phyloP scores from a whole-genome alignment of 768 basidiomycete species.

The Amanita polypyramis region DNA sequence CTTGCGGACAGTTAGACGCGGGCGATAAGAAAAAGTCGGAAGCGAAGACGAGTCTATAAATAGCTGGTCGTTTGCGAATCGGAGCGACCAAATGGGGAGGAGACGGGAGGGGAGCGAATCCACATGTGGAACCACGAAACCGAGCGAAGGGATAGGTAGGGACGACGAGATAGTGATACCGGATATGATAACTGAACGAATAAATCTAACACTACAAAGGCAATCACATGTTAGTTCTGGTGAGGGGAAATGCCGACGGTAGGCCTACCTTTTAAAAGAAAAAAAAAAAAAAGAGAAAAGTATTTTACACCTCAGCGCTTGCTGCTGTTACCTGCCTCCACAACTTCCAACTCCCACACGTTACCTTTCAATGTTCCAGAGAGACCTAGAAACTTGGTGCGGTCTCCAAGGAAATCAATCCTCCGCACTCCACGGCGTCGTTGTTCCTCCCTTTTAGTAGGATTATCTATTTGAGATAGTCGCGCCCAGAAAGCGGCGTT shows the following conservation, averaged over 20 bases:
- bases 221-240: neutral
- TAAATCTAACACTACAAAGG: slow-evolving; percentile 2
- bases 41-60: no score
- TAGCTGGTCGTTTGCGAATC: no score
- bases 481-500: slow-evolving; percentile 36
- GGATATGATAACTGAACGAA: neutral
- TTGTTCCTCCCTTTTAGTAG: slow-evolving; percentile 25
- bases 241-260: neutral
- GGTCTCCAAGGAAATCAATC: slow-evolving; percentile 42
- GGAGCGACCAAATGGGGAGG: neutral
- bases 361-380: slow-evolving; percentile 31
- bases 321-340: neutral
- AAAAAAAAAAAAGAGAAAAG: neutral
- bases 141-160: no score
- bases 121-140: no score
- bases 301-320: neutral
- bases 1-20: no score
- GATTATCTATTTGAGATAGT: slow-evolving; percentile 22
- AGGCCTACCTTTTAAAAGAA: neutral
- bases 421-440: slow-evolving; percentile 37
- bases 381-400: slow-evolving; percentile 37
- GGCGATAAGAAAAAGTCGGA: no score
- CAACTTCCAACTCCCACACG: slow-evolving; percentile 29
- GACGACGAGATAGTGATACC: no score
- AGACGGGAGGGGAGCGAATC: no score